Evolutionary conservation across 2,329 filamentous ascomycete genomes (phyloP), one percentile per base, ranked within the genome.

Genomic region (Talaromyces marneffei): DNA sequence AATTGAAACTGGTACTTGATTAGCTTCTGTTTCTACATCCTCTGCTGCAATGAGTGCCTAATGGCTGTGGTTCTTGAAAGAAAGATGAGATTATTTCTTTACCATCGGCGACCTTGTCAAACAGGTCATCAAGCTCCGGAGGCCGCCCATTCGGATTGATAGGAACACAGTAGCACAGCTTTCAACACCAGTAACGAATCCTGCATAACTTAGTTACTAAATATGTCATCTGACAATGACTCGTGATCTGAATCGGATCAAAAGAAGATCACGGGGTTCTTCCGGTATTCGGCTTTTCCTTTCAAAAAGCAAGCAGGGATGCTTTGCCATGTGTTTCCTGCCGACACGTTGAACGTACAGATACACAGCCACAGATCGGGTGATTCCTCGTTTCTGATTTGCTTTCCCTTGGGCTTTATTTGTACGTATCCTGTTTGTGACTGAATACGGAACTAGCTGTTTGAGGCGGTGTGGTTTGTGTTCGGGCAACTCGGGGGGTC

Each of bases 311-410:
- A 33, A 2, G 27, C 29, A 52, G 29, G 33, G 52, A 55, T 55
- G 14, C 27, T 8, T 40, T 40, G 33, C 52, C 52, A 55, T 55
- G 52, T 55, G 52, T 55, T 55, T 55, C 33, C 52, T 55, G 52
- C 52, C 52, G 14, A 40, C 31, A 55, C 52, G 52, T 55, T 55
- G 33, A 14, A 20, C 27, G 9, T 20, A 50, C 27, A 50, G 25
- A 31, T 7, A 52, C 48, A 39, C 52, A 55, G 52, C 52, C 52
- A 55, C 52, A 40, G 40, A 39, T 27, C 52, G 33, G 52, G 52
- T 29, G 52, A 9, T 40, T 55, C 14, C 12, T 40, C 23, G 14
- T 12, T 12, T 37, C 4, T 16, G 12, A 54, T 18, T 50, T 50
- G 27, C 46, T 50, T 50, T 31, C 12, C n/a, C 10, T 23, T 14